Evolutionary conservation across 306 rosid species (phyloP), one percentile per base, ranked within the genome.

Genomic region (Casuarina glauca): DNA sequence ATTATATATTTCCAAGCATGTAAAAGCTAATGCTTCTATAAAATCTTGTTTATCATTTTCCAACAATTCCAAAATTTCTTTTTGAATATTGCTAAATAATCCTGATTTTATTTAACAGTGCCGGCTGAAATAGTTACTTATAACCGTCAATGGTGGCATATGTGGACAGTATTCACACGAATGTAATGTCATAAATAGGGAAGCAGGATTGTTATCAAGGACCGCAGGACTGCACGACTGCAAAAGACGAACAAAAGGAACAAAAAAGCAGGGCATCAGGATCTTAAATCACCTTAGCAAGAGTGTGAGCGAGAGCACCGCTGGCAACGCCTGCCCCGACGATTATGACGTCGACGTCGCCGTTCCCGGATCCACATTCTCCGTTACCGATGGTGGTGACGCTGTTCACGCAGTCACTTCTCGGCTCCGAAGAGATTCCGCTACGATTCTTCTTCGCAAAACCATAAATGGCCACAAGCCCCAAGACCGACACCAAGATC

Each of bases 271-370:
- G 12, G n/a, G 4, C 41, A 67, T 6, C 17, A 11, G 17, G 19
- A 57, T 58, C 64, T 39, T 9, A 57, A 61, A 69, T 43, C 72
- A 94, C 98, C 96, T 90, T 90, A 79, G 89, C 97, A 62, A 94
- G 97, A 83, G 98, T 94, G 86, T 89, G 89, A 69, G 98, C 97
- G 38, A 94, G 93, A 80, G 97, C 98, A 13, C 96, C 55, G 57
- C 98, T 97, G 35, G 98, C 97, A 43, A 94, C 98, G 13, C 98
- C 98, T 10, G 98, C 98, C 50, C 98, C 98, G 69, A 90, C 98
- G 80, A 94, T 85, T 77, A 94, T 87, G 66, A 94, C 83, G 80
- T 94, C 97, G 38, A 64, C 83, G 61, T 83, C 87, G 6, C 77
- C 81, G 38, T 53, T 74, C 4, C 55, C 73, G 73, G 97, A 90